Percentiles rank a stretch among this genome's conserved stretches.
phyloP scores from a whole-genome alignment of 2,329 filamentous ascomycete species.

The Exophiala bonariae region DNA sequence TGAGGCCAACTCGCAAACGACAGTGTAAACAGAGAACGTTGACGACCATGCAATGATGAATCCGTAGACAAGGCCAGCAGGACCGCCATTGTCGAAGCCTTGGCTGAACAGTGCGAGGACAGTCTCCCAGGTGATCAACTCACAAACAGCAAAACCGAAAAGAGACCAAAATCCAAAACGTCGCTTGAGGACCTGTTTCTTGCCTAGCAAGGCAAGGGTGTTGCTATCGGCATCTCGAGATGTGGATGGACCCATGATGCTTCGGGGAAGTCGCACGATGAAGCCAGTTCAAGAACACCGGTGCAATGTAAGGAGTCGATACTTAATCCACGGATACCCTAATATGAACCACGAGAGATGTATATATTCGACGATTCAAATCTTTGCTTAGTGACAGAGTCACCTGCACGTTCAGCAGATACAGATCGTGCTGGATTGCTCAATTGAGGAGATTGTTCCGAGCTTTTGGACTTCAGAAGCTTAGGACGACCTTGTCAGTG shows the following conservation, averaged over 20 bases:
- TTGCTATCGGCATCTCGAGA: conserved; percentile 33
- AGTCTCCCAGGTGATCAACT: conserved; percentile 49
- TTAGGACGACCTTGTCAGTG: no score
- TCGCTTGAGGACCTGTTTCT: conserved; percentile 47
- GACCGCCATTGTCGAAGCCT: conserved; percentile 46
- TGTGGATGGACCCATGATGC: not conserved
- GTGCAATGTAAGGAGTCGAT: no score
- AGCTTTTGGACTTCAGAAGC: no score
- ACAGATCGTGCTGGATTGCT: no score
- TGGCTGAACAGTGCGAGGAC: conserved; percentile 45
- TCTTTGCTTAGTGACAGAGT: no score
- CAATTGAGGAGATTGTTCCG: no score
- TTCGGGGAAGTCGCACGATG: no score
- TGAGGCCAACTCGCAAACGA: conserved; percentile 48
- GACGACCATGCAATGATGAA: conserved; percentile 54
- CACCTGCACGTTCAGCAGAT: no score
- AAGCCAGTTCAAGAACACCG: no score
- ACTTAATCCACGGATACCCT: no score
- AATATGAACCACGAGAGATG: no score
- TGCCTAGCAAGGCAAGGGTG: conserved; percentile 43
- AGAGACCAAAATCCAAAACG: conserved; percentile 45
- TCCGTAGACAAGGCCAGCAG: conserved; percentile 52
- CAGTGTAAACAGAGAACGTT: conserved; percentile 49
- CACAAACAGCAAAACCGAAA: conserved; percentile 46
- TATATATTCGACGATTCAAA: no score